Conservation (phyloP, 306 rosid genomes). For the Trifolium pratense region DNA sequence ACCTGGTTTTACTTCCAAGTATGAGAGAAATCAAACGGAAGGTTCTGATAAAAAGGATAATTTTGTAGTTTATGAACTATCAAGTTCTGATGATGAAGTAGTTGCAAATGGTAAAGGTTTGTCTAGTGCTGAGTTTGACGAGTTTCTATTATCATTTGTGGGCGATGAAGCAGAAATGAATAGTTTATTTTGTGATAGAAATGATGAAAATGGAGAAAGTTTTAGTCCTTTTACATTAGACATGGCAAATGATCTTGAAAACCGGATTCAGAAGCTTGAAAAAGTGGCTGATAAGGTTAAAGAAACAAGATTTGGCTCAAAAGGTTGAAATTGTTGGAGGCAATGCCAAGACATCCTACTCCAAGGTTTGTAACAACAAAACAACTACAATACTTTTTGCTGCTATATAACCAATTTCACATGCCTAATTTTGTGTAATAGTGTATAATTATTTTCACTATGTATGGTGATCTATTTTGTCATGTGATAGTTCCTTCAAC, state of each 20-base stretch:
- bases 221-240: neutral
- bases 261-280: neutral
- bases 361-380: no score
- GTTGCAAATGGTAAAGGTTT: neutral
- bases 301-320: neutral
- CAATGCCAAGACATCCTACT: no score
- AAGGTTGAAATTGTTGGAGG: no score
- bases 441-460: no score
- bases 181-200: neutral
- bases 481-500: no score
- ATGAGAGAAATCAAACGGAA: no score
- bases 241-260: neutral
- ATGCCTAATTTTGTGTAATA: neutral
- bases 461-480: no score
- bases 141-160: no score
- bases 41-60: slow-evolving; percentile 12
- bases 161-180: neutral
- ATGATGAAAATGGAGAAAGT: neutral
- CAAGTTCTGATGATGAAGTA: slow-evolving; percentile 10
- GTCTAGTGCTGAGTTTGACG: no score
- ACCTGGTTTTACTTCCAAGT: no score
- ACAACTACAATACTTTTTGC: neutral
- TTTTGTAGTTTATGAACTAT: neutral
- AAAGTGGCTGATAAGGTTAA: neutral
- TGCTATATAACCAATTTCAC: neutral